Evolutionary conservation across 768 basidiomycete genomes (phyloP), one percentile per base, ranked within the genome.

Genomic region (Panus rudis): DNA sequence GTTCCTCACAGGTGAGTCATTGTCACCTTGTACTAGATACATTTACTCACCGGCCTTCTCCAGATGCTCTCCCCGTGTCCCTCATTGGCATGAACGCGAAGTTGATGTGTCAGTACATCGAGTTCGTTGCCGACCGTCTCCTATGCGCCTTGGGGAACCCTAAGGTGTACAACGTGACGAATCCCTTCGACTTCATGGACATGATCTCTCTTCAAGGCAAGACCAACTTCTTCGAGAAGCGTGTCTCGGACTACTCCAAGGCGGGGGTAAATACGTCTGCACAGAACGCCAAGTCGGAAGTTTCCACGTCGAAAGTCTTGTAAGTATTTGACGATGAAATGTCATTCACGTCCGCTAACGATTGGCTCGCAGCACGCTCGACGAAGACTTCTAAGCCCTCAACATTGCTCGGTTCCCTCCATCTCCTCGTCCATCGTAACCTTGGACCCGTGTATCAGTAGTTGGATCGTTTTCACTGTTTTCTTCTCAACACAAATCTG

Each of bases 181-280:
- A 96, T 63, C 93, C 92, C 23, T 86, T 88, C 63, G 86, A 92
- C 61, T 92, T 92, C 58, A 92, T 92, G 89, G 90, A 93, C 55
- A 81, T 92, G 76, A 93, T 93, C 42, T 94, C 91, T 13, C 69
- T 96, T 5, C 86, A 92, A 66, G 93, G 93, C 51, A 98, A 98
- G 71, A 90, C 92, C 38, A 92, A 96, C 68, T 96, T 96, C 65
- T 96, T 93, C 61, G 92, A 94, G 69, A 92, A 92, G 66, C 77
- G 92, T 2, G 93, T 96, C 7, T 91, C 89, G 2, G 84, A 88
- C 39, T 88, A 87, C 56, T 72, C 79, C 7, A 86, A 79, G 58
- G 84, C 84, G 10, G 71, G 77, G 42, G 72, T 85, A 40, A 75
- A 73, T 34, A 20, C 53, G 20, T 51, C 54, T 21, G 48, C 51